phyloP scores from a whole-genome alignment of 164 flowering plant species.

The Litsea cubeba region DNA sequence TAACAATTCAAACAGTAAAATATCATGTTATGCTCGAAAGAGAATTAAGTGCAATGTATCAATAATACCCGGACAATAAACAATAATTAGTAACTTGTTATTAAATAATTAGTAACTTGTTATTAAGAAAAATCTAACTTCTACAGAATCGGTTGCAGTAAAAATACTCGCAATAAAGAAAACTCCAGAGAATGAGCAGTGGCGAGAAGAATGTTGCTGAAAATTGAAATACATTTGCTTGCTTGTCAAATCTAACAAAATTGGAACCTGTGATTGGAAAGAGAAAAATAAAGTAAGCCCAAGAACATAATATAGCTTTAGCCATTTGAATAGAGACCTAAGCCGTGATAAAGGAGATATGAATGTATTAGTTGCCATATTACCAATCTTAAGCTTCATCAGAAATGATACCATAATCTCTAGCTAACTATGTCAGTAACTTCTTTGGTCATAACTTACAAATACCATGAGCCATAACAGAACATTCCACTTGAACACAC shows the following conservation, averaged over 20 bases:
- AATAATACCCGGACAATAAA: background rate
- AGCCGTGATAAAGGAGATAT: too few relatives aligned
- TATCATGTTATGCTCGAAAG: too few relatives aligned
- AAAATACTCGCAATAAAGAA: conserved; percentile 34
- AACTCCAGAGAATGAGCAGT: conserved; percentile 40
- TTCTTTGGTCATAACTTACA: too few relatives aligned
- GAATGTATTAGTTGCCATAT: too few relatives aligned
- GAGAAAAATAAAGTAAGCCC: background rate
- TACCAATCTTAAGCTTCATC: too few relatives aligned
- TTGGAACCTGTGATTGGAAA: conserved; percentile 31
- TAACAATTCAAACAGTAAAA: background rate
- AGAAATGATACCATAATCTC: too few relatives aligned
- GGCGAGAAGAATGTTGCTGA: conserved; percentile 30
- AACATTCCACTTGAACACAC: too few relatives aligned
- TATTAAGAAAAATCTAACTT: conserved; percentile 8
- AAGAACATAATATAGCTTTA: background rate
- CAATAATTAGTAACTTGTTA: background rate
- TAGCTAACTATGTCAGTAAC: too few relatives aligned
- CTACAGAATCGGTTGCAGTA: conserved; percentile 18
- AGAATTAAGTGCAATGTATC: too few relatives aligned
- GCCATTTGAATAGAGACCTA: background rate
- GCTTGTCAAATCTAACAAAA: conserved; percentile 38
- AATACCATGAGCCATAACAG: too few relatives aligned
- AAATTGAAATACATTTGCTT: conserved; percentile 35
- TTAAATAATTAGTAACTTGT: too few relatives aligned